A percentile compares a stretch with the other conserved stretches of the same genome.
Evolutionary conservation across 2,329 filamentous ascomycete species (phyloP).

Genomic region (Fusarium nelsonii): DNA sequence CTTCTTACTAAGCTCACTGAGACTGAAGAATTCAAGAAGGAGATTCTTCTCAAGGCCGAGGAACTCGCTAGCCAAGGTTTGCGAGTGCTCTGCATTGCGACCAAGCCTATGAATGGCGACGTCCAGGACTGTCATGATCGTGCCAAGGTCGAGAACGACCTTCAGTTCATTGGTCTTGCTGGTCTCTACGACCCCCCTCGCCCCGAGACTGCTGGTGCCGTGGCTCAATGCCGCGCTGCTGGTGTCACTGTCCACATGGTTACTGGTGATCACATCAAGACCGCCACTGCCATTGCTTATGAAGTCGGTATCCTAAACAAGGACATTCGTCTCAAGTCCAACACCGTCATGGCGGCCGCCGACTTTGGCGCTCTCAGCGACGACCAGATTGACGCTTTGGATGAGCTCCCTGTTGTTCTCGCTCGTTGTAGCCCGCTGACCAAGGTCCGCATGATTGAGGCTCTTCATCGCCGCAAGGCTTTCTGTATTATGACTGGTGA

Average conservation of each 20-base stretch:
- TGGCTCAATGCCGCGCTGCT: conserved; percentile 69
- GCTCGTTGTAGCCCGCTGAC: conserved; percentile 77
- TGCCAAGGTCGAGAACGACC: conserved; percentile 64
- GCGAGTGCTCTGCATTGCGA: conserved; percentile 75
- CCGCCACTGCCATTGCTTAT: conserved; percentile 73
- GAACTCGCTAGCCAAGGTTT: conserved; percentile 72
- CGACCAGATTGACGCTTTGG: conserved; percentile 71
- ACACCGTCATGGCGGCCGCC: conserved; percentile 70
- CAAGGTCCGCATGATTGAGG: conserved; percentile 81
- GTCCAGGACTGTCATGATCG: conserved; percentile 61
- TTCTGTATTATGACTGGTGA: conserved; percentile 83
- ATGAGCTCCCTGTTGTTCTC: conserved; percentile 73
- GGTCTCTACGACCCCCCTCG: conserved; percentile 81
- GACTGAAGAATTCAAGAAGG: conserved; percentile 59
- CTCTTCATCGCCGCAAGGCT: conserved; percentile 74
- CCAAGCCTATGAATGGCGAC: conserved; percentile 57
- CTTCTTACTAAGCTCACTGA: conserved; percentile 65
- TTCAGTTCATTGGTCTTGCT: conserved; percentile 76
- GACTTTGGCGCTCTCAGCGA: conserved; percentile 73
- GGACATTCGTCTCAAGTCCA: conserved; percentile 53
- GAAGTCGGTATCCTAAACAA: conserved; percentile 71
- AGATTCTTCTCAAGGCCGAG: conserved; percentile 64
- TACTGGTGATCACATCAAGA: conserved; percentile 76
- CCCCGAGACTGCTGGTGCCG: conserved; percentile 72
- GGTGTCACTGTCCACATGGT: conserved; percentile 77